Percentiles rank a stretch among this genome's conserved stretches.
Evolutionary conservation across 169 alveolate genomes (phyloP).

Genomic region (Eimeria zaria): DNA sequence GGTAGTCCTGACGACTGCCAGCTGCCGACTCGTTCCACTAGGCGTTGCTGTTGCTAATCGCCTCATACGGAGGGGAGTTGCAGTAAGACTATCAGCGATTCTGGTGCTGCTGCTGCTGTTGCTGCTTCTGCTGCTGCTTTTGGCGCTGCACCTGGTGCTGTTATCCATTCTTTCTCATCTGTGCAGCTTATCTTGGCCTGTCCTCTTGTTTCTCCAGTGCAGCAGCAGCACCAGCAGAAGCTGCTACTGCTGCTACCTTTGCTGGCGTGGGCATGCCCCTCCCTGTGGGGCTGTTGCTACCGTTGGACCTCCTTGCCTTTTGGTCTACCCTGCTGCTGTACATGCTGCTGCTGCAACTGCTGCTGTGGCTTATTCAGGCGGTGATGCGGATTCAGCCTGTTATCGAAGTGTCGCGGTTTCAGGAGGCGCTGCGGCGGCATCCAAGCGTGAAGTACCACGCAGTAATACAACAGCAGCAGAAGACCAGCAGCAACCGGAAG

Average conservation of each 20-base stretch:
- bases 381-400: conserved; percentile 70
- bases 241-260: too few relatives aligned
- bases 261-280: not conserved
- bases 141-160: not conserved
- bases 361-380: not conserved
- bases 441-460: conserved; percentile 45
- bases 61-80: conserved; percentile 51
- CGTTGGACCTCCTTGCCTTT: not conserved
- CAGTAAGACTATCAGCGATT: not conserved
- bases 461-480: conserved; percentile 55
- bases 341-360: not conserved
- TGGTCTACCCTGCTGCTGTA: not conserved
- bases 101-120: not conserved
- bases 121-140: conserved; percentile 6
- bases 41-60: conserved; percentile 67
- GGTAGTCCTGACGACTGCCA: conserved; percentile 60
- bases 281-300: not conserved
- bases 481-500: conserved; percentile 35
- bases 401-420: conserved; percentile 57
- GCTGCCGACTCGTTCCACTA: conserved; percentile 44
- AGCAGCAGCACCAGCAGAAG: not conserved
- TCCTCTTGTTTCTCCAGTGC: not conserved
- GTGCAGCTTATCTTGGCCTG: not conserved
- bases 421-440: conserved; percentile 37
- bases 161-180: not conserved